Base-by-base conservation (phyloP, 2,329 filamentous ascomycete species). In the Xylariaceae sp. region DNA sequence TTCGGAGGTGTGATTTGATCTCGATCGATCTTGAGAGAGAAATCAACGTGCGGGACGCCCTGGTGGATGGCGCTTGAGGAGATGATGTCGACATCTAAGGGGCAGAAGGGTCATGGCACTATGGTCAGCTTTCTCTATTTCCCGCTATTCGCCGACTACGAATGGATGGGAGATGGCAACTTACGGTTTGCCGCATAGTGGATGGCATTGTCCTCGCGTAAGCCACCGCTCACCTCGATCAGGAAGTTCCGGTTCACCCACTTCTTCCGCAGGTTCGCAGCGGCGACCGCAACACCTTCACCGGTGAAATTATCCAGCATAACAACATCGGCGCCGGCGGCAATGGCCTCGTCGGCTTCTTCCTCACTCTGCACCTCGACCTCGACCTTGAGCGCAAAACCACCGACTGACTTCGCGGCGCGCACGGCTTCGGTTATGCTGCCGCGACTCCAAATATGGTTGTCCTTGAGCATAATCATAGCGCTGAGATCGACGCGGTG, bases 381-480 rank as follows among this genome's bases (percentile, higher is more conserved):
- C 78, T 99, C 94, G 47, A 99, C 83, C 80, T 97, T 99, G 60
- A 96, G 81, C 47, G 89, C 86, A 75, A 97, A 99, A 0, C 94
- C 94, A 7, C 87, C 93, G 0, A 88, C 90, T 9, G 86, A 81
- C 73, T 90, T 90, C 23, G 94, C 94, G 1, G 93, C 90, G 47
- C 79, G 79, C 23, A 99, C 92, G 4, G 94, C 94, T 18, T 89
- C 85, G 1, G 88, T 86, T 74, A 99, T 97, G 71, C 88, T 90
- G 30, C 88, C 88, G 56, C 89, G 88, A 63, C 90, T 91, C 88
- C 93, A 97, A 59, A 99, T 88, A 76, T 99, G 94, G 76, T 99
- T 99, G 76, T 99, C 94, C 79, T 99, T 99, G 65, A 99, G 82
- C 94, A 99, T 99, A 58, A 92, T 92, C 94, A 99, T 97, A 65